A percentile compares a stretch with the other conserved stretches of the same genome.
phyloP scores from a whole-genome alignment of 805 yeast species.

The Candida cerambycidarum region DNA sequence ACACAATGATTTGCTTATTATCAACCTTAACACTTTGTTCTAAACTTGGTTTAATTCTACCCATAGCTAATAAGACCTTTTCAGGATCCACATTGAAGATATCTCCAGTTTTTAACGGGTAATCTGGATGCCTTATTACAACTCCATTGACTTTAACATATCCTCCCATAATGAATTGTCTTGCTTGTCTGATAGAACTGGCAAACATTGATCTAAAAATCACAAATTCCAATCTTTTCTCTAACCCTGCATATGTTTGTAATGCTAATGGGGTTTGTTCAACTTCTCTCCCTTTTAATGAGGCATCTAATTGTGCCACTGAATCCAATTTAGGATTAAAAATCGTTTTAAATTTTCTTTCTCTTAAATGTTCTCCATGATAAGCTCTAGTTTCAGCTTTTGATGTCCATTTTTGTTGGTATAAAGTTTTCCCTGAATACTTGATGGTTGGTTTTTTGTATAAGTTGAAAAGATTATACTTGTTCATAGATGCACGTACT shows the following conservation, averaged over 20 bases:
- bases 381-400: constrained; percentile 91
- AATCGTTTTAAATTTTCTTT: constrained; percentile 70
- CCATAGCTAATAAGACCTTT: constrained; percentile 80
- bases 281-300: constrained; percentile 57
- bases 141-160: constrained; percentile 85
- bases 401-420: constrained; percentile 88
- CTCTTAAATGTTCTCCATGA: constrained; percentile 93
- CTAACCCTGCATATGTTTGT: constrained; percentile 87
- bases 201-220: constrained; percentile 92
- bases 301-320: constrained; percentile 86
- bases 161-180: constrained; percentile 80
- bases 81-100: constrained; percentile 83
- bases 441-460: constrained; percentile 65
- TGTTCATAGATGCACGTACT: constrained; percentile 88
- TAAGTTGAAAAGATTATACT: constrained; percentile 84
- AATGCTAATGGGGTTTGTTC: constrained; percentile 76
- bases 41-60: constrained; percentile 77
- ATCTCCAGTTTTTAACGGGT: constrained; percentile 79
- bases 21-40: constrained; percentile 68
- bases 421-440: constrained; percentile 65
- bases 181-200: constrained; percentile 88
- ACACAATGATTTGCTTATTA: constrained; percentile 65
- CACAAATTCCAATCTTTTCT: constrained; percentile 87
- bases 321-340: constrained; percentile 75
- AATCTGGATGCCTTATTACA: constrained; percentile 74